Base-by-base conservation (phyloP, 306 rosid genomes). In the Castanea crenata region DNA sequence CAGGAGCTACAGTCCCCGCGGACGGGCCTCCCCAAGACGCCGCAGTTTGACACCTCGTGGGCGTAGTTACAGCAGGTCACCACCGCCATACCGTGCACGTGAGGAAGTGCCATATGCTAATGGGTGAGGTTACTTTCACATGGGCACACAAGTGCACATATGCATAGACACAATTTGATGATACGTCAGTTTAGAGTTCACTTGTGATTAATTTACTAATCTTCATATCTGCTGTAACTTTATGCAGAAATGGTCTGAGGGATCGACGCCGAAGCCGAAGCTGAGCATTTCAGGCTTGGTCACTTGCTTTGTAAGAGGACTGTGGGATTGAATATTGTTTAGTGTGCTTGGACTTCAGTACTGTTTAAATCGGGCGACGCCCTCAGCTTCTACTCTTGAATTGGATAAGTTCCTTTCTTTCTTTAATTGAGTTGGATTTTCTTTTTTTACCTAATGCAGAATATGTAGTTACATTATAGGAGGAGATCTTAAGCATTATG, bases 1-100 rank as follows among this genome's bases (percentile, higher is more conserved):
- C 83, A 95, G 98, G 91, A 95, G 99, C 82, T 89, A 87, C 81
- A 95, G 99, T 87, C 99, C 99, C 4, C 96, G 89, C 71, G 98
- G 87, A 46, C 84, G 98, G 29, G 46, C 46, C 46, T 95, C 99
- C 20, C 99, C 99, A 6, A 87, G 92, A 73, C 99, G 96, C 75
- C 98, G 97, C 71, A 96, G 99, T 54, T 23, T 90, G 86, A 87
- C 98, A 63, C 99, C 99, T 65, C 97, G 94, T 76, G 96, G 96
- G 41, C 93, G 91, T 70, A 96, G 98, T 89, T 86, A 81, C 69
- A 96, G 99, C 90, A 89, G 89, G 90, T 96, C 99, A 27, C 97
- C 97, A 27, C 97, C 97, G 76, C 94, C 97, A 2, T 90, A 89
- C 74, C 98, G 98, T 55, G 97, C 88, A 3, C 88, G 94, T 14